A percentile compares a stretch with the other conserved stretches of the same genome.
Conservation (phyloP, 1,284 basidiomycete genomes). For the Tilletia indica region DNA sequence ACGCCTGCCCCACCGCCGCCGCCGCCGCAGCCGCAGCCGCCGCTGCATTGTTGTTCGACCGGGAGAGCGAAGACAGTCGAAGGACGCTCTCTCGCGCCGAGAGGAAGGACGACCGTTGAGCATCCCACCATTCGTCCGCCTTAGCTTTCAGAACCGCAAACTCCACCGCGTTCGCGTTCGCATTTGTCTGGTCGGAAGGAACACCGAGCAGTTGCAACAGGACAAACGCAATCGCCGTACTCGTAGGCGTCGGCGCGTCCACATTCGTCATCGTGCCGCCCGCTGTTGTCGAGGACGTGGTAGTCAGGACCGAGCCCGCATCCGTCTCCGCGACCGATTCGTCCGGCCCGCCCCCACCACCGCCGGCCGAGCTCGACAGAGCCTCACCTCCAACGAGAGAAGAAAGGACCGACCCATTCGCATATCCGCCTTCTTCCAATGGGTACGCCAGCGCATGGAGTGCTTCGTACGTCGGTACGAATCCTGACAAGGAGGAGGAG, state of each 20-base stretch:
- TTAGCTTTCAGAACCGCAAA: slow-evolving; percentile 42
- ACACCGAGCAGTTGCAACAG: slow-evolving; percentile 41
- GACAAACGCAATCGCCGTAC: slow-evolving; percentile 44
- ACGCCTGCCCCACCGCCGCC: slow-evolving; percentile 14
- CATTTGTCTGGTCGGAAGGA: background rate
- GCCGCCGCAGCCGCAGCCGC: background rate
- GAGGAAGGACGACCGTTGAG: slow-evolving; percentile 23
- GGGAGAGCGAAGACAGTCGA: background rate
- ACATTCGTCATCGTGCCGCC: background rate
- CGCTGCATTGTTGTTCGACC: slow-evolving; percentile 18
- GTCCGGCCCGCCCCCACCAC: background rate
- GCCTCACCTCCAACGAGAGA: too few relatives aligned
- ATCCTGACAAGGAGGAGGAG: slow-evolving; percentile 18
- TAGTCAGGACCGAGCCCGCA: background rate
- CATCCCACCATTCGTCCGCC: slow-evolving; percentile 42
- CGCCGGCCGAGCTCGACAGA: background rate
- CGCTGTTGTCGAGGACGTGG: slow-evolving; percentile 18
- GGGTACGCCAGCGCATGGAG: slow-evolving; percentile 11
- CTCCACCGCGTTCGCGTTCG: slow-evolving; percentile 34
- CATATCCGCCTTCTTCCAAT: background rate
- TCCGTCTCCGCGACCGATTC: background rate
- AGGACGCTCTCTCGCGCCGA: slow-evolving; percentile 7
- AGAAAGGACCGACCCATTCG: background rate
- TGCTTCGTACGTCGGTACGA: background rate
- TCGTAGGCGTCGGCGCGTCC: slow-evolving; percentile 30